phyloP scores from a whole-genome alignment of 1,284 basidiomycete genomes.

The Ceratobasidium papillatum region DNA sequence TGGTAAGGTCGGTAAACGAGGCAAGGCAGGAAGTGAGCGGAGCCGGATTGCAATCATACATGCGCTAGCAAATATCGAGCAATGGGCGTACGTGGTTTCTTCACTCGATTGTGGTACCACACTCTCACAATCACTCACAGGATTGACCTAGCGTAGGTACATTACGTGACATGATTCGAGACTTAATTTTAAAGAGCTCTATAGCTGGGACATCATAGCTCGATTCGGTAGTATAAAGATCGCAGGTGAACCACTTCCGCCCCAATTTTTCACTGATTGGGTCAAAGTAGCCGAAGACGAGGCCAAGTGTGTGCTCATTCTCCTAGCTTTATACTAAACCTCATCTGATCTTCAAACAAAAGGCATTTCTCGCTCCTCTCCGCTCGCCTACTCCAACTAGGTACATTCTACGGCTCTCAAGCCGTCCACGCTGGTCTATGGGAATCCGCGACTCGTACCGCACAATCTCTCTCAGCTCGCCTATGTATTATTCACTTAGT shows the following conservation, averaged over 20 bases:
- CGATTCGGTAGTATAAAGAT: slow-evolving; percentile 65
- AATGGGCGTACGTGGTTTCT: slow-evolving; percentile 77
- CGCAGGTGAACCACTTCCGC: slow-evolving; percentile 63
- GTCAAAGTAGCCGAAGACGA: slow-evolving; percentile 87
- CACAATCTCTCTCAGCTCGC: slow-evolving; percentile 74
- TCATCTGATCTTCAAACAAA: not conserved
- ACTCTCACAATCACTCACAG: slow-evolving; percentile 50
- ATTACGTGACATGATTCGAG: not conserved
- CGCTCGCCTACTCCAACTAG: slow-evolving; percentile 66
- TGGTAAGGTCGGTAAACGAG: slow-evolving; percentile 66
- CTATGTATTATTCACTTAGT: slow-evolving; percentile 91
- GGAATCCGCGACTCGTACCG: slow-evolving; percentile 81
- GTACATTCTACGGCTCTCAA: slow-evolving; percentile 78
- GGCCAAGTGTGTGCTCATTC: slow-evolving; percentile 64
- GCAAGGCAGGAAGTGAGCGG: slow-evolving; percentile 62
- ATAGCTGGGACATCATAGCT: slow-evolving; percentile 84
- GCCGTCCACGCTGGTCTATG: slow-evolving; percentile 81
- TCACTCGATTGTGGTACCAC: not conserved
- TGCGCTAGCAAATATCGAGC: slow-evolving; percentile 89
- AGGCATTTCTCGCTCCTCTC: slow-evolving; percentile 69
- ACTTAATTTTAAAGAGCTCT: not conserved
- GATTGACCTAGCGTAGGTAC: slow-evolving; percentile 77
- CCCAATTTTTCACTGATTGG: slow-evolving; percentile 81
- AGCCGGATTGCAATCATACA: slow-evolving; percentile 80
- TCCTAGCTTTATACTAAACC: not conserved